phyloP scores from a whole-genome alignment of 2,329 filamentous ascomycete genomes.

The Rugonectria rugulosa region DNA sequence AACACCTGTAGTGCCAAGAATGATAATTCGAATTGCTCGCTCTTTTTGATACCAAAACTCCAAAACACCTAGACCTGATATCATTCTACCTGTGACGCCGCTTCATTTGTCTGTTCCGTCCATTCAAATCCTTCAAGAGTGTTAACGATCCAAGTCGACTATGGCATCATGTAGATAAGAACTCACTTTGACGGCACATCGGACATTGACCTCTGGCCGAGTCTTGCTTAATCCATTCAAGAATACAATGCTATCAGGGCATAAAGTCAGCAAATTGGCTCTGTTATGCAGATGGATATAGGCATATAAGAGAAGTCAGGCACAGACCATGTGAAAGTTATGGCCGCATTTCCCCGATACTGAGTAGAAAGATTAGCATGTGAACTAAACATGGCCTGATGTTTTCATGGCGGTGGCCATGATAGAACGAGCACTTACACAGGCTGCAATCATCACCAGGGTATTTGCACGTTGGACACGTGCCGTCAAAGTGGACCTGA shows the following conservation, averaged over 20 bases:
- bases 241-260: constrained; percentile 81
- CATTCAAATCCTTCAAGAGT: constrained; percentile 50
- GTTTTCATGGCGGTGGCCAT: neutral
- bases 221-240: constrained; percentile 96
- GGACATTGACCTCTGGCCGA: constrained; percentile 92
- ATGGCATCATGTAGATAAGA: neutral
- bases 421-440: constrained; percentile 61
- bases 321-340: constrained; percentile 91
- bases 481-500: constrained; percentile 96
- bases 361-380: constrained; percentile 48
- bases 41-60: constrained; percentile 30
- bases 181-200: constrained; percentile 93
- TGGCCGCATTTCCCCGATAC: constrained; percentile 97
- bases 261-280: constrained; percentile 28
- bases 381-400: constrained; percentile 25
- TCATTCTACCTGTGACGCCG: constrained; percentile 39
- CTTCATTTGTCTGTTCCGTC: constrained; percentile 47
- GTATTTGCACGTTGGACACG: constrained; percentile 97
- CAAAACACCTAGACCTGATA: constrained; percentile 25
- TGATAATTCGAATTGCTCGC: constrained; percentile 7
- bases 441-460: constrained; percentile 95
- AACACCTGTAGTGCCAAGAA: neutral
- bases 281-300: constrained; percentile 7
- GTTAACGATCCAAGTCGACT: constrained; percentile 9
- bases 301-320: neutral